A percentile compares a stretch with the other conserved stretches of the same genome.
phyloP scores from a whole-genome alignment of 352 stramenopile genomes.

The Phytophthora pluvialis region DNA sequence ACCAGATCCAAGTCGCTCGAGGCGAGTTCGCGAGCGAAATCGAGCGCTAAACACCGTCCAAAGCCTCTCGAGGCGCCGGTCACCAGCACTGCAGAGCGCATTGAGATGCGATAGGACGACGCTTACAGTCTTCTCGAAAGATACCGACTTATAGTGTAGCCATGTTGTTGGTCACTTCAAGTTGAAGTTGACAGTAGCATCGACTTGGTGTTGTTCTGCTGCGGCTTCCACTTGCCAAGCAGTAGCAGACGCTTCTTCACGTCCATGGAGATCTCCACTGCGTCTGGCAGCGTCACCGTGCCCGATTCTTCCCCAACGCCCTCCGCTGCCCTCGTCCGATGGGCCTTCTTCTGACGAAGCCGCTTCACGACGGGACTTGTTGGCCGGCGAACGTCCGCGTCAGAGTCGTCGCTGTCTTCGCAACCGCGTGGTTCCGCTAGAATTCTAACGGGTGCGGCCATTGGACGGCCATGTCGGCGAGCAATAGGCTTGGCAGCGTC shows the following conservation, averaged over 20 bases:
- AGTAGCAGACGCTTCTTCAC: constrained; percentile 68
- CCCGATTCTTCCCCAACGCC: neutral
- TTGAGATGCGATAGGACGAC: constrained; percentile 8
- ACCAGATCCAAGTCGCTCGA: constrained; percentile 56
- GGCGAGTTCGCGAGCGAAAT: constrained; percentile 53
- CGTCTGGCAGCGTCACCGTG: constrained; percentile 40
- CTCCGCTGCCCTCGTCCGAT: constrained; percentile 3
- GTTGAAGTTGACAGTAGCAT: constrained; percentile 17
- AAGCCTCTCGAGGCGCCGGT: constrained; percentile 86
- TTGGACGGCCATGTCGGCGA: constrained; percentile 2
- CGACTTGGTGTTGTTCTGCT: constrained; percentile 2
- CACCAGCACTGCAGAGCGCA: constrained; percentile 58
- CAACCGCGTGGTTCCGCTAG: neutral
- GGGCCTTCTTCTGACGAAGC: constrained; percentile 36
- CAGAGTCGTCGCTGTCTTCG: constrained; percentile 22
- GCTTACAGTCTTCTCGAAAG: constrained; percentile 8
- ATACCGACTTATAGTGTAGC: constrained; percentile 15
- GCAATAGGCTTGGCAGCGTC: constrained; percentile 38
- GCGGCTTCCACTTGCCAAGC: constrained; percentile 51
- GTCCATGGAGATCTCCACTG: constrained; percentile 53
- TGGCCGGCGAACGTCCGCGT: constrained; percentile 36
- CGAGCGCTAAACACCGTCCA: constrained; percentile 67
- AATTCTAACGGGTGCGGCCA: neutral
- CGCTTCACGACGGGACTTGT: constrained; percentile 70
- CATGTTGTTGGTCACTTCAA: constrained; percentile 23